Evolutionary conservation across 139 green algal genomes (phyloP), one percentile per base, ranked within the genome.

Genomic region (Parachlorella kessleri): DNA sequence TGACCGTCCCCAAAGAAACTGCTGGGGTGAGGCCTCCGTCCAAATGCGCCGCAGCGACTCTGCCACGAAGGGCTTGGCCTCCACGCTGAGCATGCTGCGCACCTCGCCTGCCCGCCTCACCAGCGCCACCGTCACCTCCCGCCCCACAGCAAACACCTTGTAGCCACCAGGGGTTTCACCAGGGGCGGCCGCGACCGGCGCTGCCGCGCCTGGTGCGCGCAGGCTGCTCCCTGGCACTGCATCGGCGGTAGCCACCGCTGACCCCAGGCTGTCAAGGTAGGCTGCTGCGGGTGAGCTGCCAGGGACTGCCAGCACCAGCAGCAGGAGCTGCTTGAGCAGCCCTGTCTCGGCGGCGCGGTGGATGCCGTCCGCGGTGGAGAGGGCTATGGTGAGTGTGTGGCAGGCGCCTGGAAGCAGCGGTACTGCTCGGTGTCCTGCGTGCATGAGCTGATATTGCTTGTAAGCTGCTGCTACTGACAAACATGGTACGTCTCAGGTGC

Each of bases 61-160:
- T 55, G 80, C 6, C 21, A 86, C 66, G 63, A 81, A 88, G 32
- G 75, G 75, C 64, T 67, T 64, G 26, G 80, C 84, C 4, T 88
- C 84, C 4, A 26, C 23, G 38, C 63, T 37, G 26, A 84, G 55
- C 59, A 83, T n/a, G 9, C 35, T 28, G 3, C 72, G 24, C 54
- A 83, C n/a, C 10, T 77, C 54, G 14, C 23, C 48, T 2, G 72
- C 53, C 1, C 65, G 55, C 32, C 73, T 33, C 21, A 80, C 38
- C 38, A 86, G 54, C 0, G 70, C 80, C 9, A 83, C 80, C 1
- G 75, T 73, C 33, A 81, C 80, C 10, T 70, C 64, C 10, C 80
- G 65, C 39, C 55, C 65, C 33, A 76, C 67, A 3, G 66, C 79
- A 82, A 83, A 76, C 39, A 84, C 41, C 24, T 63, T 23, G 35